Evolutionary conservation across 768 basidiomycete genomes (phyloP), one percentile per base, ranked within the genome.

Genomic region (Pleurotus giganteus): DNA sequence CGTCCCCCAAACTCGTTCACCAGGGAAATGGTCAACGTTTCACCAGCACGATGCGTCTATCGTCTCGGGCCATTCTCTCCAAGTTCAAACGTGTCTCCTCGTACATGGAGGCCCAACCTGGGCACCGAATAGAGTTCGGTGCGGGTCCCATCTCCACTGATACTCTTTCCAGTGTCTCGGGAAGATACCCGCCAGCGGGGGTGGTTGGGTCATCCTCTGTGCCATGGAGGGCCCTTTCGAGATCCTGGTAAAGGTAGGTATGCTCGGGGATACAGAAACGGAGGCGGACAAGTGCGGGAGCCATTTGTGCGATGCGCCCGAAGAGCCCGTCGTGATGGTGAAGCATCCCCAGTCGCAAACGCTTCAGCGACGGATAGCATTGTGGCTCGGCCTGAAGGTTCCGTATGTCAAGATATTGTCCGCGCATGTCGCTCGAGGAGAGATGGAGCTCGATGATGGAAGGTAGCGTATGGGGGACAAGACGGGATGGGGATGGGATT

Each of bases 301-400:
- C 60, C 15, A 67, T 59, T 36, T 55, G 13, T 2, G 64, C 57
- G 46, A 69, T 63, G 41, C 60, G 59, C 23, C 60, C 60, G 58
- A 70, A 65, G 7, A 67, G 60, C 24, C 53, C 43, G 17, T 41
- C 21, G 8, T 51, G 49, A 11, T 51, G 49, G 24, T 51, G 49
- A 19, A 51, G 32, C 31, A 51, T 36, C 21, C 49, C 49, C n/a
- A 51, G 49, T 17, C 49, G 49, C 31, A 51, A 26, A 23, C 49
- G 49, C 34, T 32, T 51, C 31, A 51, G 49, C 13, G 49, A 51
- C 11, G 49, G 49, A 51, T 51, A 51, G 49, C 49, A 21, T 34
- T 47, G 46, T 12, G 46, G n/a, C 11, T 21, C 46, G 7, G 46
- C 15, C n/a, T n/a, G 28, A 27, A 47, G 12, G 15, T 19, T 47